These are phyloP conservation scores for Pseudocercospora ulei DNA, from an alignment of 2,329 filamentous ascomycete genomes.

Conservation along the genomic window DNA sequence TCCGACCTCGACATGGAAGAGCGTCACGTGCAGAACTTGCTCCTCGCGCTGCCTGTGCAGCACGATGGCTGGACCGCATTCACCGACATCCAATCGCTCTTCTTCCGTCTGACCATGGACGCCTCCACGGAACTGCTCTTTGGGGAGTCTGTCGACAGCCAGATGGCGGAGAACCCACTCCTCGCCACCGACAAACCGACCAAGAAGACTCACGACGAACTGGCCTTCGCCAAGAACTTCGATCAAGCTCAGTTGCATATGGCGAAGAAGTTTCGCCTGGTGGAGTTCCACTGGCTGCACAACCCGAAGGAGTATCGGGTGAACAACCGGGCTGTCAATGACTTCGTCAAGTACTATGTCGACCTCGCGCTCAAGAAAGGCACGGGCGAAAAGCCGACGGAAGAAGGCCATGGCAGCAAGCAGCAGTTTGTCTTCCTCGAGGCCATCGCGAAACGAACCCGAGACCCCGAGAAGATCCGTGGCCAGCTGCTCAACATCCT, in stretches of 20 bases:
- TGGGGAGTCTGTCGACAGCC: constrained; percentile 36
- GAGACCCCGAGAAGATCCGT: constrained; percentile 38
- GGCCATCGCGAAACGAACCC: constrained; percentile 41
- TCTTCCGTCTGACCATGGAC: constrained; percentile 45
- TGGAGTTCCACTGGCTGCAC: constrained; percentile 34
- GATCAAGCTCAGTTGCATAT: constrained; percentile 37
- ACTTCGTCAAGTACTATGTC: constrained; percentile 41
- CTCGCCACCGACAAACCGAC: constrained; percentile 21
- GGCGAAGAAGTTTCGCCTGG: constrained; percentile 34
- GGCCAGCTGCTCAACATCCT: constrained; percentile 51
- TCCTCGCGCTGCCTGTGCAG: constrained; percentile 29
- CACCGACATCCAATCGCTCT: constrained; percentile 34
- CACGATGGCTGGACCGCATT: constrained; percentile 30
- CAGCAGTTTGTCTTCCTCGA: constrained; percentile 41
- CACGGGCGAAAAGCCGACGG: constrained; percentile 19
- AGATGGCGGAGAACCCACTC: constrained; percentile 32
- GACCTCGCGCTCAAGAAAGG: constrained; percentile 38
- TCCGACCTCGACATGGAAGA: constrained; percentile 34
- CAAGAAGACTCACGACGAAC: constrained; percentile 26
- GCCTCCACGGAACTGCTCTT: constrained; percentile 43
- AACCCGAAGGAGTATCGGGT: constrained; percentile 35
- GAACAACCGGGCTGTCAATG: constrained; percentile 37
- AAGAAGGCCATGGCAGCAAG: constrained; percentile 28
- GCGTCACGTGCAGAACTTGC: constrained; percentile 32
- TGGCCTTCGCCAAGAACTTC: constrained; percentile 39